Evolutionary conservation across 768 basidiomycete species (phyloP), one percentile per base, ranked within the genome.

Genomic region (Suillus occidentalis): DNA sequence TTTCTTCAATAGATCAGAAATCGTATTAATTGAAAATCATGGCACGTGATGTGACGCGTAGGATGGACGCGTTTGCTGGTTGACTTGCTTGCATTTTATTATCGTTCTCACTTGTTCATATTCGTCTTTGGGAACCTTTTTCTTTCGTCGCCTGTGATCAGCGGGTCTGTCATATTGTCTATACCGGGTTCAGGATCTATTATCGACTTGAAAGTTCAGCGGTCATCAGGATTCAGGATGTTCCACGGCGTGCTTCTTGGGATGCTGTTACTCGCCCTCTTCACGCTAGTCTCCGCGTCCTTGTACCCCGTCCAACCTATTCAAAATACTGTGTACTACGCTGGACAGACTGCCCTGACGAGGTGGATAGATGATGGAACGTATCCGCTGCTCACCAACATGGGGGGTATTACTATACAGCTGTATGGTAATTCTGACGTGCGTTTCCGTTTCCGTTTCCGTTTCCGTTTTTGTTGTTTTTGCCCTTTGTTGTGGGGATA

Each of bases 241-340:
- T 47, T 55, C 43, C 20, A 53, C 63, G 37, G 28, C 65, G 67
- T 66, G 68, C 20, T 39, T 49, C 18, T 57, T 5, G 37, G 37
- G 56, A 45, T 13, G 4, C 9, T 45, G 34, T 10, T 60, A 20
- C 37, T 64, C 25, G 61, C 50, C 37, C 57, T 20, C 22, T 58
- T 75, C 49, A 58, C 68, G 2, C 57, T 67, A 18, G 73, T 62
- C 57, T 57, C 66, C 16, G 81, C 78, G 34, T 79, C 79, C 8
- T 71, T 88, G 31, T 87, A 84, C 65, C 83, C 85, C 1, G 87
- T 83, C 0, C 71, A 78, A 18, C 88, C 87, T 4, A 65, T 82
- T 18, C 74, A 82, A 39, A 75, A 71, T 22, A 84, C 86, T 0
- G 77, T 80, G 3, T 82, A 82, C 66, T 70, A 71, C 37, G 78